Percentiles rank a stretch among this genome's conserved stretches.
These are phyloP conservation scores for Trametes coccinea DNA, from an alignment of 768 basidiomycete genomes.

Conservation along the genomic window DNA sequence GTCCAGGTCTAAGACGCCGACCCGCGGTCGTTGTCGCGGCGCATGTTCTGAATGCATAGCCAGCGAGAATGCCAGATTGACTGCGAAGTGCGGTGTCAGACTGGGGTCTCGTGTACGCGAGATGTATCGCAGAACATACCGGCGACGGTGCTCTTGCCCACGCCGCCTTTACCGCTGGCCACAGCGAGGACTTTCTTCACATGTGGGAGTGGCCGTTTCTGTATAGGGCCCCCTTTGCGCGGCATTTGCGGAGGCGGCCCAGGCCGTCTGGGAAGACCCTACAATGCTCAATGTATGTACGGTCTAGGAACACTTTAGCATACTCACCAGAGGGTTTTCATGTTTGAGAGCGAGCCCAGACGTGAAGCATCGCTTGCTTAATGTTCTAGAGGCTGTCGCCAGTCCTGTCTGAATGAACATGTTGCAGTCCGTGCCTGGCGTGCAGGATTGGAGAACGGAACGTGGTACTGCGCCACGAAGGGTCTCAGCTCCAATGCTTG, in stretches of 20 bases:
- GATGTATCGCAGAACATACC: constrained; percentile 46
- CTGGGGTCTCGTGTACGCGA: not conserved
- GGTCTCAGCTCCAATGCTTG: not conserved
- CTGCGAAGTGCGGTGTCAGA: constrained; percentile 37
- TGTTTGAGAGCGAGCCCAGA: constrained; percentile 30
- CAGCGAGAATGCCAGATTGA: constrained; percentile 80
- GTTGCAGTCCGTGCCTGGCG: not conserved
- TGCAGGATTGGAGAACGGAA: not conserved
- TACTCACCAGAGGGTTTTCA: constrained; percentile 58
- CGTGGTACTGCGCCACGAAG: constrained; percentile 9
- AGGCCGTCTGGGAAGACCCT: constrained; percentile 34
- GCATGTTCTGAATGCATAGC: constrained; percentile 44
- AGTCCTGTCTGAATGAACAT: not conserved
- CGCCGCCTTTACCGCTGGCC: constrained; percentile 93
- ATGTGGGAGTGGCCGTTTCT: constrained; percentile 61
- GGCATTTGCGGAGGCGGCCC: constrained; percentile 56
- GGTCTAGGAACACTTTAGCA: constrained; percentile 3
- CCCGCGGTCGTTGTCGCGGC: constrained; percentile 46
- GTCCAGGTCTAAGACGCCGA: constrained; percentile 92
- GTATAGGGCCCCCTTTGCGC: constrained; percentile 51
- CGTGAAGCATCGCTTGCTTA: not conserved
- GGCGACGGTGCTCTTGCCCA: constrained; percentile 93
- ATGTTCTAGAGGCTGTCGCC: not conserved
- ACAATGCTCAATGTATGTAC: constrained; percentile 10
- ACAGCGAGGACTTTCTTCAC: constrained; percentile 83